Base-by-base conservation (phyloP, 768 basidiomycete species). In the Mycena floridula region DNA sequence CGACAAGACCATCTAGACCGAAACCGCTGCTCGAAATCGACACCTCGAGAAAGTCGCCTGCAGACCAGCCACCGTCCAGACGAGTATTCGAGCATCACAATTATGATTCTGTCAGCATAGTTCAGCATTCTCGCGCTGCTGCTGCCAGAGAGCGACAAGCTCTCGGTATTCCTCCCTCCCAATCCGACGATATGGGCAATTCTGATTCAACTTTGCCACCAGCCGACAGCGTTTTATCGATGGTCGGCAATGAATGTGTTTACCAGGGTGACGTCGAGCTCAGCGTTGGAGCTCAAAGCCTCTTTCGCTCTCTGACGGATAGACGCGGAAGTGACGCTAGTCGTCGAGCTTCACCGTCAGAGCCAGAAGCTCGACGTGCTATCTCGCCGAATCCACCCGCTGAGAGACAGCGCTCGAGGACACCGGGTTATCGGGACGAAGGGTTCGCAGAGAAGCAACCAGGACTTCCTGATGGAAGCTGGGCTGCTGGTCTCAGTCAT, bases 121-220 rank as follows among this genome's bases (percentile, higher is more conserved):
- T 54, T 1, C 50, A 59, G 30, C 51, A 48, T 12, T 57, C 56
- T 0, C 52, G 56, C 21, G 55, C 62, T 28, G 67, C 67, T 13
- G 71, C 73, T 25, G 68, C 69, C 35, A 65, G 68, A 12, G 72
- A 77, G 50, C 61, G 72, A 35, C 62, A 63, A 48, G 74, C 70
- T n/a, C 72, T 77, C 50, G 79, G 78, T 5, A 73, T 79, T 37
- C 68, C 67, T 4, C 61, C 69, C 2, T 74, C 75, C 3, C 61
- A 64, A 7, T 71, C 68, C 11, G 67, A 70, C 15, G n/a, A n/a
- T n/a, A n/a, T n/a, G n/a, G 64, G 32, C 13, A 22, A 35, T 20
- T 44, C 12, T 50, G 43, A 28, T 51, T 57, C 12, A 58, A 53
- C 15, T 49, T 69, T 44, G 16, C 42, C 28, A 37, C 49, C 37